Conservation (phyloP, 805 yeast genomes). For the Yarrowia porcina region DNA sequence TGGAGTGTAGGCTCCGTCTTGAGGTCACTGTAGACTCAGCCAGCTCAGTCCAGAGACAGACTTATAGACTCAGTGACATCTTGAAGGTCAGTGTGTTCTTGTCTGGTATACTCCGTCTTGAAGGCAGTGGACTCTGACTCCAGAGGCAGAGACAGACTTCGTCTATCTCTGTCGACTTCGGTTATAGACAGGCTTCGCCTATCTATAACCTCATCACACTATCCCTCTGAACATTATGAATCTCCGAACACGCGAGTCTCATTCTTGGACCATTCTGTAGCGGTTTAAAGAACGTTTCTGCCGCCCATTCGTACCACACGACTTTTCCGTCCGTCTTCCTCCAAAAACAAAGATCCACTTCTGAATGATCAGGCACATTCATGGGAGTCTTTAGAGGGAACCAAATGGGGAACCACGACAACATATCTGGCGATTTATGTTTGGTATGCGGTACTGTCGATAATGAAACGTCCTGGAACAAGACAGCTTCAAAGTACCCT, state of each 20-base stretch:
- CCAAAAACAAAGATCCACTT: constrained; percentile 51
- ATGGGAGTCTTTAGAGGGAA: constrained; percentile 60
- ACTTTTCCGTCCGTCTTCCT: constrained; percentile 44
- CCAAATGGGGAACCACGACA: constrained; percentile 68
- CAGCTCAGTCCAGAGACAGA: no score
- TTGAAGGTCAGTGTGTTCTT: no score
- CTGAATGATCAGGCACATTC: constrained; percentile 52
- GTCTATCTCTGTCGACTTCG: no score
- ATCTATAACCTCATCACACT: neutral
- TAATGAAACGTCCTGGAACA: constrained; percentile 58
- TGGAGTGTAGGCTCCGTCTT: no score
- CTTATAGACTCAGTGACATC: no score
- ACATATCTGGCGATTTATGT: constrained; percentile 44
- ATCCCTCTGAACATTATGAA: neutral
- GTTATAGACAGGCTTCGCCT: no score
- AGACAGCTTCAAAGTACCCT: constrained; percentile 69
- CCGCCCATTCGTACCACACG: constrained; percentile 70
- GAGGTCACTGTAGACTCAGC: no score
- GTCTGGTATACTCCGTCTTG: no score
- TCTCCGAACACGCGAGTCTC: constrained; percentile 7
- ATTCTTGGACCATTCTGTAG: neutral
- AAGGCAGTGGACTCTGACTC: no score
- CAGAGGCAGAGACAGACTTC: no score
- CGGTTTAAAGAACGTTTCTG: constrained; percentile 44
- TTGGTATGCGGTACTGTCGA: constrained; percentile 47